Evolutionary conservation across 331 rosid species (phyloP).

Genomic region (Telfairia occidentalis): DNA sequence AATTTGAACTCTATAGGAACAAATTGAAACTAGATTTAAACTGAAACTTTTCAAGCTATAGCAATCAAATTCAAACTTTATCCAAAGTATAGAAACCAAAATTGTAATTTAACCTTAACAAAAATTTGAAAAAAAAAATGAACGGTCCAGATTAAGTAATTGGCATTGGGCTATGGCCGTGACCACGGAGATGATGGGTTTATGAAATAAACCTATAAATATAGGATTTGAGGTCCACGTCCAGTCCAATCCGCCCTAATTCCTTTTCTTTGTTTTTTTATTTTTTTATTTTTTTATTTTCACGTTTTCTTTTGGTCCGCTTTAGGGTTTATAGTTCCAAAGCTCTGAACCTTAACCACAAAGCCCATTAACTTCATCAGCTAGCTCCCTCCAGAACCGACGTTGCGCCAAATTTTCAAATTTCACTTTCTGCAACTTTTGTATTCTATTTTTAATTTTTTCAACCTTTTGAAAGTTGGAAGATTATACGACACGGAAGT

Average conservation of each 20-base stretch:
- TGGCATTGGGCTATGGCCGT: neutral
- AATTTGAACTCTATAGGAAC: too few relatives aligned
- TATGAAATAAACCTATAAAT: neutral
- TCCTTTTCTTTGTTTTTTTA: neutral
- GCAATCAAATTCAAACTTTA: too few relatives aligned
- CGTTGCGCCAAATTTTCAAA: conserved; percentile 7
- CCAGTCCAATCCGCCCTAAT: conserved; percentile 1
- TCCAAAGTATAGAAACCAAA: too few relatives aligned
- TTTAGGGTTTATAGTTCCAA: conserved; percentile 5
- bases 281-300: neutral
- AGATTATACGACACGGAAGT: neutral
- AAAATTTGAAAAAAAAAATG: neutral
- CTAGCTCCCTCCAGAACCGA: neutral
- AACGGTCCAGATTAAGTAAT: neutral
- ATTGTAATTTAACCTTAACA: neutral
- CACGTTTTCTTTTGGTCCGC: neutral
- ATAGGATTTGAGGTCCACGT: neutral
- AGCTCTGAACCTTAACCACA: conserved; percentile 7
- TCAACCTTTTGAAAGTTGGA: neutral
- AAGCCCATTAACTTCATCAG: conserved; percentile 8
- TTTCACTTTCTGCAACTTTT: neutral
- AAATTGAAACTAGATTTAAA: too few relatives aligned
- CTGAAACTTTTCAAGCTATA: too few relatives aligned
- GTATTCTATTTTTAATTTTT: too few relatives aligned
- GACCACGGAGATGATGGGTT: neutral